Evolutionary conservation across 192 early-diverging fungal species (phyloP), one percentile per base, ranked within the genome.

Genomic region (Allomyces macrogynus): DNA sequence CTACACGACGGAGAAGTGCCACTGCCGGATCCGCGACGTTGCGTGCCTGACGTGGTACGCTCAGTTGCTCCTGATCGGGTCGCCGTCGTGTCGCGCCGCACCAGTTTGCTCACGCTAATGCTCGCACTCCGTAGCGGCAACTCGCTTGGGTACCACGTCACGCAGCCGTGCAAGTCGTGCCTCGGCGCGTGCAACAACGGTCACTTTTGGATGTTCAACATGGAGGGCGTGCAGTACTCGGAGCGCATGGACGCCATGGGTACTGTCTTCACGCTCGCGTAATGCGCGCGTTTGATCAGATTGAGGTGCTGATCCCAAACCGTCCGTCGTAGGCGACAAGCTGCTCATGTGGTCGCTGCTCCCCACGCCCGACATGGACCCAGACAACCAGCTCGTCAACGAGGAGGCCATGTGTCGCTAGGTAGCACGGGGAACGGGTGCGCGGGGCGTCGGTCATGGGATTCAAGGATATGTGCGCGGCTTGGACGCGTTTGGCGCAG

Each of bases 171-270:
- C 69, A 74, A 84, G 43, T 75, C 79, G 14, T 97, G 94, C 67
- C 76, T 97, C 54, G 86, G 89, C 60, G 82, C 90, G 24, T 89
- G 88, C 70, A 92, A 97, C 76, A 97, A 97, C 71, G 94, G 94
- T 0, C 92, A 97, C 70, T 92, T 91, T 74, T 95, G 91, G 91
- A 96, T 95, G 92, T 95, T 95, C 71, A 80, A 86, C 44, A 85
- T 83, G 0, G 84, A 91, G 54, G 79, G 77, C 14, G 89, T 93
- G 32, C 32, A 40, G 32, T 40, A 40, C 32, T 40, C 32, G 32
- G 32, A 40, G 49, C 49, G 20, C 49, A 57, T 57, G 49, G 12
- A 57, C 12, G 16, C 12, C 49, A 20, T n/a, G 12, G 49, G 49
- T 57, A 57, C 49, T 7, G 49, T 4, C 3, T 57, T 57, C 16